phyloP scores from a whole-genome alignment of 2,329 filamentous ascomycete genomes.

The Trichoderma simmonsii region DNA sequence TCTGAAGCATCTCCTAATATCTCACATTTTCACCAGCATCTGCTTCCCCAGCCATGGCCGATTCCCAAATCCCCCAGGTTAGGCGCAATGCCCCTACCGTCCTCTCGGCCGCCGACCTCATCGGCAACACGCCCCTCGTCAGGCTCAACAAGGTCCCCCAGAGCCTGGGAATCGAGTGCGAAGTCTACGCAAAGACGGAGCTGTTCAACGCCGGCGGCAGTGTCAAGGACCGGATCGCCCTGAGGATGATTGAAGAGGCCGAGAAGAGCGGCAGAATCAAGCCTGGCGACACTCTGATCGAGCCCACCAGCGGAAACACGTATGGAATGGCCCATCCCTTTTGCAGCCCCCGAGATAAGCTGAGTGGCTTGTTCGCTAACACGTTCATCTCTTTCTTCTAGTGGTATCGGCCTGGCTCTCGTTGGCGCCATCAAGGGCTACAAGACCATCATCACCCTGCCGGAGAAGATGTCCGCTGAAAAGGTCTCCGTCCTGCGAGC shows the following conservation, averaged over 20 bases:
- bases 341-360: slow-evolving; percentile 20
- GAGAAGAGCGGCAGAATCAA: slow-evolving; percentile 90
- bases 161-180: slow-evolving; percentile 82
- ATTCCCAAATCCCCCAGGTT: slow-evolving; percentile 30
- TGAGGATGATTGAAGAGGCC: slow-evolving; percentile 96
- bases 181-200: slow-evolving; percentile 88
- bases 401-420: slow-evolving; percentile 87
- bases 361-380: slow-evolving; percentile 26
- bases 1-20: not conserved
- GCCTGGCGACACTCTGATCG: slow-evolving; percentile 94
- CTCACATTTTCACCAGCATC: not conserved
- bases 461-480: slow-evolving; percentile 98
- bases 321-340: slow-evolving; percentile 24
- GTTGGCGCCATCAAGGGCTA: slow-evolving; percentile 96
- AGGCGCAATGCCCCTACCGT: slow-evolving; percentile 38
- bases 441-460: slow-evolving; percentile 96
- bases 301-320: slow-evolving; percentile 97
- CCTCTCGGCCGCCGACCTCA: slow-evolving; percentile 75
- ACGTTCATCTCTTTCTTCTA: slow-evolving; percentile 24
- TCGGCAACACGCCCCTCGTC: slow-evolving; percentile 94
- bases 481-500: slow-evolving; percentile 95
- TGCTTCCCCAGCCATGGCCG: slow-evolving; percentile 21
- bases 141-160: slow-evolving; percentile 90
- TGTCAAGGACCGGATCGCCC: slow-evolving; percentile 91
- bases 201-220: slow-evolving; percentile 92